These are phyloP conservation scores for Colletotrichum siamense DNA, from an alignment of 2,329 filamentous ascomycete species.

Conservation along the genomic window DNA sequence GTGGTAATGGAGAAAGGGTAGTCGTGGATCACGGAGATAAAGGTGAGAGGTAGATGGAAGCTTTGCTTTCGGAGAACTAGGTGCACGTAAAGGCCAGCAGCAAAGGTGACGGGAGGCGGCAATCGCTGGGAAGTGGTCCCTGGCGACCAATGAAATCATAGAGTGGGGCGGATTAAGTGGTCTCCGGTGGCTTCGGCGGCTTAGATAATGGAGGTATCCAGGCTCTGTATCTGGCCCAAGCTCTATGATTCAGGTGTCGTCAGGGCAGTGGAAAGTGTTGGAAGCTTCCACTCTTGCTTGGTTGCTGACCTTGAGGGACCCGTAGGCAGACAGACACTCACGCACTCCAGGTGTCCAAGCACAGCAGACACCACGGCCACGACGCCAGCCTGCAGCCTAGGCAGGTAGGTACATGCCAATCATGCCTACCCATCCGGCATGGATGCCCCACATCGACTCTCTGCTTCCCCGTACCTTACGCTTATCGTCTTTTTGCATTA, in stretches of 20 bases:
- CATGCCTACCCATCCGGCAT: background rate
- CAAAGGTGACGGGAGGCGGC: constrained; percentile 15
- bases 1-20: background rate
- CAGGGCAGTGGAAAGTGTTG: constrained; percentile 22
- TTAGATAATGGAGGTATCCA: constrained; percentile 19
- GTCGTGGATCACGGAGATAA: constrained; percentile 20
- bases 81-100: constrained; percentile 14
- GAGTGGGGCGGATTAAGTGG: constrained; percentile 23
- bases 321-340: constrained; percentile 20
- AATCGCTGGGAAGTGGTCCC: constrained; percentile 11
- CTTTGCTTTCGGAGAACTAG: constrained; percentile 15
- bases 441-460: background rate
- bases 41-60: constrained; percentile 7
- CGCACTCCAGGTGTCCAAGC: background rate
- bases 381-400: background rate
- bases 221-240: constrained; percentile 12
- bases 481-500: constrained; percentile 18
- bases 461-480: constrained; percentile 1
- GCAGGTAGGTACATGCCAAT: background rate
- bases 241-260: constrained; percentile 21
- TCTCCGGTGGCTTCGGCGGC: constrained; percentile 10
- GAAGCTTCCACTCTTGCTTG: constrained; percentile 23
- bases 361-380: background rate
- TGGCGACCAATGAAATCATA: constrained; percentile 26
- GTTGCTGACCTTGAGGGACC: constrained; percentile 17